Evolutionary conservation across 2,329 filamentous ascomycete species (phyloP).

Genomic region (Diplocarpon rosae): DNA sequence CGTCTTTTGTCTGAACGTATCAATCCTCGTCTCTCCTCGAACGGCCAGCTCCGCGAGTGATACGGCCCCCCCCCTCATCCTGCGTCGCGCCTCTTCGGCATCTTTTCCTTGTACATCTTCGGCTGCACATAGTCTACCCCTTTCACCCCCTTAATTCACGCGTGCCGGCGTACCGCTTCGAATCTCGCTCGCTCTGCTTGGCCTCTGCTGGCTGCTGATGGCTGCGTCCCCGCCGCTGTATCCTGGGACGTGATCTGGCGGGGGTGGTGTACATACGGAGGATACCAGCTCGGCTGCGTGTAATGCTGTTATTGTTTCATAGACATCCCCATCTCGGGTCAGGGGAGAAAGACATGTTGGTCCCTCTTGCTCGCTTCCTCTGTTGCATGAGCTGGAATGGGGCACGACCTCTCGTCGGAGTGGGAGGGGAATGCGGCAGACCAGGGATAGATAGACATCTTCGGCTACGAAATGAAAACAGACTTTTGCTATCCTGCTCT

Average conservation of each 20-base stretch:
- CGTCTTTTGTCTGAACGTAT: not conserved
- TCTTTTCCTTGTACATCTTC: constrained; percentile 9
- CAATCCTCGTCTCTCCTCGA: constrained; percentile 1
- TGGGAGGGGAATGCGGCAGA: not conserved
- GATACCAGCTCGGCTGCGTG: not conserved
- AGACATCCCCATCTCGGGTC: not conserved
- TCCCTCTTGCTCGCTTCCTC: not conserved
- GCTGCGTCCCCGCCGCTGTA: not conserved
- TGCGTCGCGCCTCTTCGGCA: not conserved
- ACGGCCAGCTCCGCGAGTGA: constrained; percentile 1
- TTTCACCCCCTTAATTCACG: constrained; percentile 7
- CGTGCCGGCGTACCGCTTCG: constrained; percentile 4
- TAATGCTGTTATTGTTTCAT: not conserved
- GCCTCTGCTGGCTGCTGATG: too few relatives aligned
- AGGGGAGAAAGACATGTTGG: not conserved
- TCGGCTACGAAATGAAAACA: constrained; percentile 6
- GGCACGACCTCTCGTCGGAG: not conserved
- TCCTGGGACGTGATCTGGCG: not conserved
- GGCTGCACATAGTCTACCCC: constrained; percentile 1
- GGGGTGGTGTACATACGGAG: constrained; percentile 3
- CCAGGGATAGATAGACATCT: constrained; percentile 1
- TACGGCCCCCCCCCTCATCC: constrained; percentile 1
- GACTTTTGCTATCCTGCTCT: constrained; percentile 1
- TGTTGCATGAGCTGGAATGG: not conserved
- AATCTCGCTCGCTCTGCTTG: not conserved